Evolutionary conservation across 768 basidiomycete genomes (phyloP), one percentile per base, ranked within the genome.

Genomic region (Hygrophoropsis aurantiaca): DNA sequence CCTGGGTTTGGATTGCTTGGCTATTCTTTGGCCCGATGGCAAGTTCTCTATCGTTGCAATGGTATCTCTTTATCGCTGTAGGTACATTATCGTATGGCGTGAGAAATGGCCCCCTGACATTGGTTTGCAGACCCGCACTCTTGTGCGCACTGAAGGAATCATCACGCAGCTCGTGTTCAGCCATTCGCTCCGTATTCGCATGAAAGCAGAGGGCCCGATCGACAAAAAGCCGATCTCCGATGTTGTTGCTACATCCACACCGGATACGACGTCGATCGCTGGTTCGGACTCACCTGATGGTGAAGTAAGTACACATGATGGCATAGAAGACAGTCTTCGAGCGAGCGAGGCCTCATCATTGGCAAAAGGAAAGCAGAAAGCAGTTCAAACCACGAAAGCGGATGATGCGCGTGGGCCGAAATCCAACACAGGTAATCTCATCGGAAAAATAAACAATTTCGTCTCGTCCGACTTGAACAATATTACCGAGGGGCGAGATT

Each of bases 391-490:
- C 11, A 24, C 18, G 13, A 43, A 42, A 30, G 13, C 27, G 7
- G 71, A 72, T 50, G 66, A 71, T 36, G 53, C 30, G n/a, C 16
- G 16, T 16, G 23, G 11, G 30, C 13, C 45, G 11, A 30, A 35
- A 13, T 54, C 51, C 5, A 66, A 65, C 39, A 59, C 65, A 11
- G 67, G 66, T 7, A 82, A 84, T 57, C 64, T 87, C n/a, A 77
- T 82, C 30, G 88, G 90, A 9, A 86, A 80, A 59, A 82, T 91
- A 59, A 90, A 85, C 61, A 90, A 88, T 46, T 66, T 90, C 6
- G 78, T 87, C 26, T 81, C 86, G 7, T 81, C 82, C 39, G 60
- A 50, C 40, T 40, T 42, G 36, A 43, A 25, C 13, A 57, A 56
- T 21, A 41, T 56, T 16, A 53, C 27, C 3, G 55, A 60, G 9